Base-by-base conservation (phyloP, 805 yeast genomes). In the Spathaspora boniae region DNA sequence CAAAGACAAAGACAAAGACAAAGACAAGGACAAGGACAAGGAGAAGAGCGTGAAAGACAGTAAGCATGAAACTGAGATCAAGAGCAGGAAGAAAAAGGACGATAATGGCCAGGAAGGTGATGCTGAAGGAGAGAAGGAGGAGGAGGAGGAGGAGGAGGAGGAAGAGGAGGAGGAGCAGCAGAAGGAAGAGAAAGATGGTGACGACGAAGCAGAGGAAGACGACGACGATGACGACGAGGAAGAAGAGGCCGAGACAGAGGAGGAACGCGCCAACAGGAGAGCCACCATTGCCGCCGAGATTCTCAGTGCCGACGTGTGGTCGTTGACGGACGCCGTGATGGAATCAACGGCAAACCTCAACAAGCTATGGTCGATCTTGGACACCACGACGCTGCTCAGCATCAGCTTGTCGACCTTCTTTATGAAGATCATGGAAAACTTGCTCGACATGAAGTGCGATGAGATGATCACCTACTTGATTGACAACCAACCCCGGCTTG, bases 281-380 rank as follows among this genome's bases (percentile, higher is more conserved):
- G 70, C 71, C 20, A 55, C 70, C 6, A 48, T 66, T 26, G 88
- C 96, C 5, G 86, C 96, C 2, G 98, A 93, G 55, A 82, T 93
- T 28, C 67, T 93, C 31, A 78, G 91, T 26, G 86, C 93, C 4
- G 98, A 91, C 53, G 89, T 88, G 6, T 91, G 97, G 96, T 83
- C 94, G 2, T 68, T 93, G 25, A 84, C 96, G 2, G 95, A 89
- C 47, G 80, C 95, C 1, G 81, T 93, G 37, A 80, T 91, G 81
- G 89, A 85, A 46, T 76, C 80, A 41, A 66, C 75, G 4, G 72
- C 68, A 15, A 68, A 86, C 25, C 61, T 93, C 50, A 75, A 76
- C 36, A 76, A 73, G 50, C 61, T 93, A 31, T 93, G 98, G 98
- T 60, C 77, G 15, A 68, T 89, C 15, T 68, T 93, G 40, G 94